Evolutionary conservation across 441 rosid genomes (phyloP), one percentile per base, ranked within the genome.

Genomic region (Populus hybrid): DNA sequence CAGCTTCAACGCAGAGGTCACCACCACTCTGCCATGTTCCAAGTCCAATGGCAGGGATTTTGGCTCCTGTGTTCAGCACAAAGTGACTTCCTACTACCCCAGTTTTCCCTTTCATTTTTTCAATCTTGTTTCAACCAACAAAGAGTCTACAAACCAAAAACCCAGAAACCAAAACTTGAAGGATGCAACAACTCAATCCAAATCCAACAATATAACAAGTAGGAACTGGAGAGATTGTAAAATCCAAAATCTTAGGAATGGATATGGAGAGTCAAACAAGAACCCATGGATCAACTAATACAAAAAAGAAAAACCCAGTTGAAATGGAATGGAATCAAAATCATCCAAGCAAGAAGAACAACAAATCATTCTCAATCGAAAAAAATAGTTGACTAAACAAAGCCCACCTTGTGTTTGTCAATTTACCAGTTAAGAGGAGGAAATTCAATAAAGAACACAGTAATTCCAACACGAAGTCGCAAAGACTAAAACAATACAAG

Each of bases 1-100:
- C 83, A 1, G 92, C 90, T 42, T 85, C 86, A 66, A 85, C 86
- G 73, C 92, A 89, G 14, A 87, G 90, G 73, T 87, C 90, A 21
- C 92, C 92, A 23, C 86, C 92, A 74, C 78, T 89, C 80, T 89
- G 92, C 92, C 92, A 89, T 68, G 92, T 89, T 71, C 92, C 92
- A 31, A 89, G 78, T 59, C 92, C 92, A 77, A 89, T 86, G 69
- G 89, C 88, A 23, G 89, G 92, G 69, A 89, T 88, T 84, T 76
- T 86, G 64, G 90, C 88, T 38, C 90, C 92, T 0, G 89, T 87
- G 80, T 87, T 89, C 86, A 87, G 68, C 64, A 85, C 86, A 77
- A 87, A 89, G 81, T 80, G 76, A 82, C 76, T 14, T 42, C 84
- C 89, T 7, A 36, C 36, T 61, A 72, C 73, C 68, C 83, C 90